These are phyloP conservation scores for Solanum megistacrolobum DNA, from an alignment of 257 asterid genomes.

Conservation along the genomic window DNA sequence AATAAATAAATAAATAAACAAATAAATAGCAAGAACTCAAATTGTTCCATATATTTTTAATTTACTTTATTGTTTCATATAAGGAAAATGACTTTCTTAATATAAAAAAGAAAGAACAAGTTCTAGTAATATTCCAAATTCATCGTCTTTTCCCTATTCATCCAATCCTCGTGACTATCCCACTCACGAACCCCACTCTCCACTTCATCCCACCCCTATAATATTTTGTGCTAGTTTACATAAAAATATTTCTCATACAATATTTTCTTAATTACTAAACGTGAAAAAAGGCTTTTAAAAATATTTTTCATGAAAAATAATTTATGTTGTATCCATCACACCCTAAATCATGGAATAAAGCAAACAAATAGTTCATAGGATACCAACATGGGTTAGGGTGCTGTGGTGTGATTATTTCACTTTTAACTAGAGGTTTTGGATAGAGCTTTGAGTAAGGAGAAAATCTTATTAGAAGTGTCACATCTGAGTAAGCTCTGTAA, in stretches of 20 bases:
- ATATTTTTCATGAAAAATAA: not conserved
- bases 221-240: not conserved
- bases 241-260: not conserved
- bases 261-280: not conserved
- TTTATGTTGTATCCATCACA: not conserved
- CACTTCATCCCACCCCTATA: not conserved
- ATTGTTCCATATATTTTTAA: not conserved
- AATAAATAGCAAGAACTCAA: not conserved
- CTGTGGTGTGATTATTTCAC: not conserved
- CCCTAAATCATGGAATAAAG: not conserved
- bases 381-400: not conserved
- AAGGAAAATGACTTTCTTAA: not conserved
- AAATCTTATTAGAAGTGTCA: too few species aligned
- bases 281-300: not conserved
- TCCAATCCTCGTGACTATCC: not conserved
- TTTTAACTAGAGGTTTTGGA: not conserved
- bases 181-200: not conserved
- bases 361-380: not conserved
- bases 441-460: too few species aligned
- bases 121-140: too few species aligned
- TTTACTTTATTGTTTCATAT: too few species aligned
- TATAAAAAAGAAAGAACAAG: too few species aligned
- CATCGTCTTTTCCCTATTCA: not conserved
- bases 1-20: not conserved
- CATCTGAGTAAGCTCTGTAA: fast-evolving